phyloP scores from a whole-genome alignment of 495 filamentous ascomycete species.

The Xylaria nigripes region DNA sequence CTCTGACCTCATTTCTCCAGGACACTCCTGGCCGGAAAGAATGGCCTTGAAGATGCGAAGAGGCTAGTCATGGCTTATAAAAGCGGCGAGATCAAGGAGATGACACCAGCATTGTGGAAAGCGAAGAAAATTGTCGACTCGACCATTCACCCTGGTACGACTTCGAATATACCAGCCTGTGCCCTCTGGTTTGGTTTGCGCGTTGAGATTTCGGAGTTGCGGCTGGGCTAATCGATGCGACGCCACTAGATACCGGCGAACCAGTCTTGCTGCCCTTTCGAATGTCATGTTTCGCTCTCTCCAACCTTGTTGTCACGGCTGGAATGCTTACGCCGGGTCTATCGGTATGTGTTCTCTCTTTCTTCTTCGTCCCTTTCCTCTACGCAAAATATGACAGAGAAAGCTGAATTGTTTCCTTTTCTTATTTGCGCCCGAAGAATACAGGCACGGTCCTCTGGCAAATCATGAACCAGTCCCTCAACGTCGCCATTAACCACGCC shows the following conservation, averaged over 20 bases:
- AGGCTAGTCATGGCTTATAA: constrained; percentile 71
- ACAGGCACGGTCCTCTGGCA: constrained; percentile 90
- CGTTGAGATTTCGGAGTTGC: background rate
- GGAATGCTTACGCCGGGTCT: constrained; percentile 93
- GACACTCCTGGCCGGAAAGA: constrained; percentile 66
- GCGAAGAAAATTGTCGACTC: constrained; percentile 97
- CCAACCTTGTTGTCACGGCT: constrained; percentile 91
- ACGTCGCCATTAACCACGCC: constrained; percentile 92
- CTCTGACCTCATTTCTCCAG: constrained; percentile 33
- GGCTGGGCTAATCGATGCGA: constrained; percentile 13
- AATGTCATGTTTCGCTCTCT: constrained; percentile 93
- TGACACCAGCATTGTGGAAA: constrained; percentile 87
- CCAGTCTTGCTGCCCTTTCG: constrained; percentile 91
- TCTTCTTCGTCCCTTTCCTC: constrained; percentile 2
- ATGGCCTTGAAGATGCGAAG: constrained; percentile 78
- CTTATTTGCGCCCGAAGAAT: constrained; percentile 47
- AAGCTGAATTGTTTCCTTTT: constrained; percentile 8
- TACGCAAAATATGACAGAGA: background rate
- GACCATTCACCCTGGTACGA: constrained; percentile 80
- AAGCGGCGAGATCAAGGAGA: constrained; percentile 58
- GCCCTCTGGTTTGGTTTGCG: background rate
- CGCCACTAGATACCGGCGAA: constrained; percentile 67
- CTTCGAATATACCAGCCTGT: background rate
- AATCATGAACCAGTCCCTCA: constrained; percentile 92
- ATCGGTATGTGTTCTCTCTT: constrained; percentile 36